Conservation (phyloP, 805 yeast species). For the Blastobotrys attinorum region DNA sequence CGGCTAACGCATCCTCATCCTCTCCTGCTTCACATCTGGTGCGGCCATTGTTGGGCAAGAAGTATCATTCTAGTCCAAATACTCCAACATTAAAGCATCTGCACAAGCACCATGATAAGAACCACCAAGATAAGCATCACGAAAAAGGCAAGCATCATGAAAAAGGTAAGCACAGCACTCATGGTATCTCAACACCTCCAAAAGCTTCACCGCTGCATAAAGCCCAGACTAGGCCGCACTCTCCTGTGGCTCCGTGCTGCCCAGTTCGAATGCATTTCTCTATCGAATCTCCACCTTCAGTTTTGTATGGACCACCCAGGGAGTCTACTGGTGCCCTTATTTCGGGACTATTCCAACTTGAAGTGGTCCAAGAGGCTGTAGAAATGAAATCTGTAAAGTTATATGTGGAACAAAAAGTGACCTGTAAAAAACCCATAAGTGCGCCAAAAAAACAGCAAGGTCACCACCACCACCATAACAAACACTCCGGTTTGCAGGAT, state of each 20-base stretch:
- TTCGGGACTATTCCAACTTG: conserved; percentile 66
- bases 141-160: not conserved
- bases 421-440: conserved; percentile 6
- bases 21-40: not conserved
- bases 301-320: conserved; percentile 68
- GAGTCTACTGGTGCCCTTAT: conserved; percentile 82
- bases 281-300: conserved; percentile 87
- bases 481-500: not conserved
- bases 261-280: conserved; percentile 34
- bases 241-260: conserved; percentile 8
- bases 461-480: conserved; percentile 10
- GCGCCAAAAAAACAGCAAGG: not conserved
- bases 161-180: too few relatives aligned
- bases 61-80: conserved; percentile 2
- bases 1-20: not conserved
- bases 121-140: too few relatives aligned
- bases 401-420: conserved; percentile 45
- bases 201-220: not conserved
- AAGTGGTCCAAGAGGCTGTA: conserved; percentile 31
- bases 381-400: not conserved
- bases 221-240: not conserved
- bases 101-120: not conserved
- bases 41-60: conserved; percentile 1
- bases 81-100: not conserved
- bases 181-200: too few relatives aligned